These are phyloP conservation scores for Globisporangium lucens DNA, from an alignment of 352 stramenopile species.

Conservation along the genomic window DNA sequence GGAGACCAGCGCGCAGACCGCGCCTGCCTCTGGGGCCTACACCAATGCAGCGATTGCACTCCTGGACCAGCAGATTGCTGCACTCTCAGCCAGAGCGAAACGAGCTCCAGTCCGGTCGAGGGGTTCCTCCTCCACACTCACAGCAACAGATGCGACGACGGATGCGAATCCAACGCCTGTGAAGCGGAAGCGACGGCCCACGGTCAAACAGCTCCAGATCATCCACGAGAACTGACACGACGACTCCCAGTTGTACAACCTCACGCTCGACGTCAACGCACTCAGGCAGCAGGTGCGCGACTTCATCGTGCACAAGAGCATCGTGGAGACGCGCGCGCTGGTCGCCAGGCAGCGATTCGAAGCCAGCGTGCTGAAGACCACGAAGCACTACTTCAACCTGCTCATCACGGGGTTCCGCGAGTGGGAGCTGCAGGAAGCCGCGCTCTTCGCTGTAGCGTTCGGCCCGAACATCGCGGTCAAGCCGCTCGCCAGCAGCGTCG, in stretches of 20 bases:
- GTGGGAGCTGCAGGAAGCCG: slow-evolving; percentile 10
- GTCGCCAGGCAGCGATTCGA: background rate
- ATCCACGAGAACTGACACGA: background rate
- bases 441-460: slow-evolving; percentile 22
- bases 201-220: background rate
- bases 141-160: no score
- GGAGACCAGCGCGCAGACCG: no score
- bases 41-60: no score
- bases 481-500: slow-evolving; percentile 14
- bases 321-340: slow-evolving; percentile 5
- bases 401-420: slow-evolving; percentile 24
- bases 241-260: slow-evolving; percentile 12
- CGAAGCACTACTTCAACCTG: slow-evolving; percentile 36
- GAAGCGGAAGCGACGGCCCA: background rate
- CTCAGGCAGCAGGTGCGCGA: slow-evolving; percentile 17
- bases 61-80: no score
- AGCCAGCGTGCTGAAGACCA: slow-evolving; percentile 1
- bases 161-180: no score
- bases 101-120: no score
- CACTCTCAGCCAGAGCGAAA: no score
- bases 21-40: no score
- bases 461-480: slow-evolving; percentile 26
- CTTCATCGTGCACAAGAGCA: background rate
- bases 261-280: slow-evolving; percentile 16
- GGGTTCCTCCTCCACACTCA: no score